Evolutionary conservation across 1,284 basidiomycete genomes (phyloP).

Genomic region (Phaffia rhodozyma): DNA sequence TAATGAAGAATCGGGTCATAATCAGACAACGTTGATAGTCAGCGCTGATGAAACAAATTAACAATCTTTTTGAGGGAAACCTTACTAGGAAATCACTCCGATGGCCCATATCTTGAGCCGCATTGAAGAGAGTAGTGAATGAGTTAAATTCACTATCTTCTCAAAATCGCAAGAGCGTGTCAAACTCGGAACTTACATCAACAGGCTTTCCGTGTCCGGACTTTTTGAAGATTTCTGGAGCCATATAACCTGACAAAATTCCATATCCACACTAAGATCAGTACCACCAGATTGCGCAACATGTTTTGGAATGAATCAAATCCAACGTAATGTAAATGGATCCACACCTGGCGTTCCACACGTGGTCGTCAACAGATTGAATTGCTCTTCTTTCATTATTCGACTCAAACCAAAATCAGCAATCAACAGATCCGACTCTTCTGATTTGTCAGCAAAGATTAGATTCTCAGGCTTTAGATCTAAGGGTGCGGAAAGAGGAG

Average conservation of each 20-base stretch:
- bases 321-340: neutral
- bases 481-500: constrained; percentile 2
- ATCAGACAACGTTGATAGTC: no score
- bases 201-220: constrained; percentile 92
- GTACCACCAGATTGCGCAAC: neutral
- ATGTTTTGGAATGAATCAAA: no score
- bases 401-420: constrained; percentile 90
- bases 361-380: constrained; percentile 69
- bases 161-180: no score
- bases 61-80: neutral
- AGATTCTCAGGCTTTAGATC: constrained; percentile 88
- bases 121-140: no score
- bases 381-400: constrained; percentile 80
- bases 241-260: constrained; percentile 59
- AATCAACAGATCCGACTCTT: constrained; percentile 90
- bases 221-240: constrained; percentile 95
- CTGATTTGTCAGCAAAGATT: constrained; percentile 76
- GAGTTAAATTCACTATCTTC: no score
- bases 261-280: neutral
- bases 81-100: constrained; percentile 66
- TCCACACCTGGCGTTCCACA: constrained; percentile 13
- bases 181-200: constrained; percentile 37
- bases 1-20: neutral
- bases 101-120: constrained; percentile 65
- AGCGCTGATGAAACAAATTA: no score